These are phyloP conservation scores for Diaporthe citriasiana DNA, from an alignment of 2,329 filamentous ascomycete species.

Conservation along the genomic window DNA sequence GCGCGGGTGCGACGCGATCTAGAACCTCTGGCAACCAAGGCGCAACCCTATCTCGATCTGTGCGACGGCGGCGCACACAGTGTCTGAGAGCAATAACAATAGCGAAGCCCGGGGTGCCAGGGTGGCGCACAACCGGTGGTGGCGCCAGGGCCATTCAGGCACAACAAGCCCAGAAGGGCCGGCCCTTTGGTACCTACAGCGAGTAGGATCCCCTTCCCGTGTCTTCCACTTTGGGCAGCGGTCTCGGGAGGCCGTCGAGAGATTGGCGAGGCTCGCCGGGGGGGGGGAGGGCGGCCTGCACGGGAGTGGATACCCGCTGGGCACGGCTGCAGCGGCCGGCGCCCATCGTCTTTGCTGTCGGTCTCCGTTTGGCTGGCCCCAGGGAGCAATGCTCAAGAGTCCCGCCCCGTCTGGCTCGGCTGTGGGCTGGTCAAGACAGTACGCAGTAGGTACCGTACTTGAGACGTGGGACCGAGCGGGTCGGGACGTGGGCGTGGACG, in stretches of 20 bases:
- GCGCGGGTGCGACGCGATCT: conserved; percentile 40
- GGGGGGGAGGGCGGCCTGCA: conserved; percentile 6
- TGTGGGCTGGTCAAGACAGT: not conserved
- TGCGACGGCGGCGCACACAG: conserved; percentile 29
- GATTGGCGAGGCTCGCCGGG: conserved; percentile 25
- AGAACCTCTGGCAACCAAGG: conserved; percentile 33
- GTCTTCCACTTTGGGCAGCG: conserved; percentile 9
- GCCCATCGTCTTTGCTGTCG: conserved; percentile 33
- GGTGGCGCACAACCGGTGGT: not conserved
- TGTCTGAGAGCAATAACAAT: conserved; percentile 20
- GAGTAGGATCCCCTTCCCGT: not conserved
- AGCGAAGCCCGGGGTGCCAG: not conserved
- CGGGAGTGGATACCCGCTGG: conserved; percentile 27
- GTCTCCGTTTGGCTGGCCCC: conserved; percentile 28
- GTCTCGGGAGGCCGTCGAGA: conserved; percentile 23
- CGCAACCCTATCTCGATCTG: conserved; percentile 38
- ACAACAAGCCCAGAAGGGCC: not conserved
- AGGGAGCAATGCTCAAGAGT: not conserved
- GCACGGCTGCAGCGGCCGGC: conserved; percentile 21
- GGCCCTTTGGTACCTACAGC: conserved; percentile 7
- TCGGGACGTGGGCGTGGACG: not conserved
- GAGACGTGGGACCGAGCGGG: conserved; percentile 5
- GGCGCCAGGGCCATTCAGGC: not conserved
- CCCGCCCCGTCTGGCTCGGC: not conserved
- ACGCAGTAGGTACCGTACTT: not conserved